Conservation (phyloP, 2,329 filamentous ascomycete species). For the Fusarium temperatum region DNA sequence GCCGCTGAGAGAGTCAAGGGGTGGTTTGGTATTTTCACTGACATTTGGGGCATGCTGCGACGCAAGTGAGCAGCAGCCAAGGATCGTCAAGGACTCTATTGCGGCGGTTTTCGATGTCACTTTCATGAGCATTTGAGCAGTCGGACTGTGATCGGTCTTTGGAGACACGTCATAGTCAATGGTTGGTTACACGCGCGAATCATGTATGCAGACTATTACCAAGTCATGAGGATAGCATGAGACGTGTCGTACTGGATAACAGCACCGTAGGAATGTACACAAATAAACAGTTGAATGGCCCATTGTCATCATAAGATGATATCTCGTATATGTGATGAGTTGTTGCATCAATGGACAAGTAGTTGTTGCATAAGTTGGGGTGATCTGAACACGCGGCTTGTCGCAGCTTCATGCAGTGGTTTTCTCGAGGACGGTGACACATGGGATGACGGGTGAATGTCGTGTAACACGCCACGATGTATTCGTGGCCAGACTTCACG, state of each 20-base stretch:
- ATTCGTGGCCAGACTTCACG: background rate
- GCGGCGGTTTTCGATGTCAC: background rate
- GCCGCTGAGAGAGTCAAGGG: constrained; percentile 58
- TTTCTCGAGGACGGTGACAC: background rate
- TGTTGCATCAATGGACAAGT: background rate
- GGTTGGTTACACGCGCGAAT: background rate
- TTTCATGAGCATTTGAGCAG: background rate
- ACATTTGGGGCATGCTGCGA: constrained; percentile 38
- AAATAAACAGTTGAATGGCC: background rate
- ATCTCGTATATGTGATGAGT: background rate
- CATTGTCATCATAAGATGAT: background rate
- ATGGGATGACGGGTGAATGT: background rate
- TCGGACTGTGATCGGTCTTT: background rate
- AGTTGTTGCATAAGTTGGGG: background rate
- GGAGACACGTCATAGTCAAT: background rate
- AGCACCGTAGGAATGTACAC: background rate
- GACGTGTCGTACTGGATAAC: background rate
- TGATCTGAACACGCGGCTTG: background rate
- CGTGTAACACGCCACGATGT: background rate
- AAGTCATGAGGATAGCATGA: background rate
- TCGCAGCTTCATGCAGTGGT: background rate
- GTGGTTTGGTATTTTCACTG: constrained; percentile 59
- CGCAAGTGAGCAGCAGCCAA: constrained; percentile 26
- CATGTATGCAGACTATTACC: background rate
- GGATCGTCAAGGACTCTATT: background rate